A percentile compares a stretch with the other conserved stretches of the same genome.
These are phyloP conservation scores for Aciculoconidium aculeatum DNA, from an alignment of 805 yeast genomes.

Conservation along the genomic window DNA sequence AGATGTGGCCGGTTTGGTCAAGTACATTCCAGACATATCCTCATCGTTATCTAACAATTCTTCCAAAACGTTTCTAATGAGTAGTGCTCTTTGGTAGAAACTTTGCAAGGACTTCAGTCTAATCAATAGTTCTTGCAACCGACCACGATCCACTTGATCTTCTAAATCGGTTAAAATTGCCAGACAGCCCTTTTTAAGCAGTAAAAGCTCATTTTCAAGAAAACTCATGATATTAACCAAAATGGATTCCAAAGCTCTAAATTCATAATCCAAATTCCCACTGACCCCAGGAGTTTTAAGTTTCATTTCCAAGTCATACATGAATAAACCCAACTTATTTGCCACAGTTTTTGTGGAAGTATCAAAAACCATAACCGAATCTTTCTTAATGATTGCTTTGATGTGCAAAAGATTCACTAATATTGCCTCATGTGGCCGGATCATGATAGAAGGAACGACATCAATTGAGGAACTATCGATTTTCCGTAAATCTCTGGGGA, in stretches of 20 bases:
- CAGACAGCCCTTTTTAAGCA: constrained; percentile 55
- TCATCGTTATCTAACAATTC: constrained; percentile 84
- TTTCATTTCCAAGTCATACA: constrained; percentile 80
- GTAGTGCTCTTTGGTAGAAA: constrained; percentile 67
- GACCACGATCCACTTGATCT: constrained; percentile 70
- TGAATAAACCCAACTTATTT: constrained; percentile 62
- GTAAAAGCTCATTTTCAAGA: constrained; percentile 67
- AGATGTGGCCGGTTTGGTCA: constrained; percentile 39
- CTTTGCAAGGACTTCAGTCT: constrained; percentile 65
- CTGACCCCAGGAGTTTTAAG: constrained; percentile 32
- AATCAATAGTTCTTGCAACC: constrained; percentile 65
- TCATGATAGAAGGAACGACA: constrained; percentile 84
- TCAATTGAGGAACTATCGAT: constrained; percentile 71
- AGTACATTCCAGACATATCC: constrained; percentile 73
- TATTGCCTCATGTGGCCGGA: constrained; percentile 66
- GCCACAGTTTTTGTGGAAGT: constrained; percentile 65
- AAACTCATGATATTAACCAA: constrained; percentile 74
- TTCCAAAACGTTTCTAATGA: constrained; percentile 77
- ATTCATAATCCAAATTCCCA: constrained; percentile 50
- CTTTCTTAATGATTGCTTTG: constrained; percentile 79
- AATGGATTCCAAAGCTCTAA: constrained; percentile 77
- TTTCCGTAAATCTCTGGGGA: constrained; percentile 82
- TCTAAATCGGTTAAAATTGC: constrained; percentile 65
- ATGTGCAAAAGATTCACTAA: constrained; percentile 81
- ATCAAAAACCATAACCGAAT: constrained; percentile 80